Conservation (phyloP, 163 green algal species). For the Volvox carteri region DNA sequence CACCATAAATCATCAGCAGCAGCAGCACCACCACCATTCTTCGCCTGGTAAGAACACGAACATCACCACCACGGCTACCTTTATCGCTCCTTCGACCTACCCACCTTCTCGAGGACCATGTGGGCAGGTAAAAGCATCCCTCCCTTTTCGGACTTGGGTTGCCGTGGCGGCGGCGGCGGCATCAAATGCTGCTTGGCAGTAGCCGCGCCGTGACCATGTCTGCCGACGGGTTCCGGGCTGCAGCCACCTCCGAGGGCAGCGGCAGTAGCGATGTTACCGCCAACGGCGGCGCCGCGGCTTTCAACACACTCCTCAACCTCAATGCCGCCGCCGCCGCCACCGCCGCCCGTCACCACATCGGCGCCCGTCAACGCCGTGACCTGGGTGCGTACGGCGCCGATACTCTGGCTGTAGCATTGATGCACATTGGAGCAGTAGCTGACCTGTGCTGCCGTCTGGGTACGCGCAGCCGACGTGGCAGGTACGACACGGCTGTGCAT, state of each 20-base stretch:
- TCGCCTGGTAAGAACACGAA: too few relatives aligned
- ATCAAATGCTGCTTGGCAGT: constrained; percentile 17
- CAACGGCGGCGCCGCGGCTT: background rate
- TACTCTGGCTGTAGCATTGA: constrained; percentile 13
- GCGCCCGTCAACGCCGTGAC: background rate
- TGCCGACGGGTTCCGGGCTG: background rate
- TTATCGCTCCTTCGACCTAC: too few relatives aligned
- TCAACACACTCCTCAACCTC: background rate
- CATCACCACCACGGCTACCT: too few relatives aligned
- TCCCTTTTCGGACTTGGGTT: background rate
- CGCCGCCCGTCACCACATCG: background rate
- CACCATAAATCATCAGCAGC: background rate
- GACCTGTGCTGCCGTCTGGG: background rate
- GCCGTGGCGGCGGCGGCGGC: constrained; percentile 36
- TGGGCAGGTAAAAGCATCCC: background rate
- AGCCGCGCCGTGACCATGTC: background rate
- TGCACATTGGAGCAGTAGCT: constrained; percentile 11
- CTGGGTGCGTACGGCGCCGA: background rate
- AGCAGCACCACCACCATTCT: background rate
- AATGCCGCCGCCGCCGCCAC: background rate
- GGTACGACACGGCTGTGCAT: background rate
- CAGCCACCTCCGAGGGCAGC: background rate
- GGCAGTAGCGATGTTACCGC: too few relatives aligned
- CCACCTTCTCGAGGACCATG: background rate
- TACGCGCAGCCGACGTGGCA: background rate